phyloP scores from a whole-genome alignment of 2,329 filamentous ascomycete genomes.

The Aspergillus arachidicola region DNA sequence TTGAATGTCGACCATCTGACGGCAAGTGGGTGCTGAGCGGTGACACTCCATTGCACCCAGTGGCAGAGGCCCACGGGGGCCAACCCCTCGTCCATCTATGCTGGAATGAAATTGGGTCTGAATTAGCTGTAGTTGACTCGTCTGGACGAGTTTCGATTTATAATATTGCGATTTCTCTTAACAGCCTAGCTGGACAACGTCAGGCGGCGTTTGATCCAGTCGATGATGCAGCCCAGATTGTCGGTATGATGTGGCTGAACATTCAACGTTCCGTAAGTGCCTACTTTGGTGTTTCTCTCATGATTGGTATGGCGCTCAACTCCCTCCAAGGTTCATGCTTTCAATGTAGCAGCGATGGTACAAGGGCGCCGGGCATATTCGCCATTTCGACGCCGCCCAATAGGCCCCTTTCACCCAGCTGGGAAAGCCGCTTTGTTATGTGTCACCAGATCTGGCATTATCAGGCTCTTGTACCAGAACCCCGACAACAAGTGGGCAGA shows the following conservation, averaged over 20 bases:
- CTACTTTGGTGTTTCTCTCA: neutral
- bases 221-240: constrained; percentile 75
- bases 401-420: constrained; percentile 69
- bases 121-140: constrained; percentile 81
- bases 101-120: constrained; percentile 76
- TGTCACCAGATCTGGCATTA: constrained; percentile 71
- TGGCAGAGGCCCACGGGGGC: constrained; percentile 63
- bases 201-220: constrained; percentile 67
- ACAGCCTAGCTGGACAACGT: constrained; percentile 66
- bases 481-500: constrained; percentile 73
- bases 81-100: constrained; percentile 76
- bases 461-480: constrained; percentile 78
- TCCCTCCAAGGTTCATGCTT: constrained; percentile 41
- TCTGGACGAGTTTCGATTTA: constrained; percentile 77
- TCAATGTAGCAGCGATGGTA: constrained; percentile 64
- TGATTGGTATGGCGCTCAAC: constrained; percentile 26
- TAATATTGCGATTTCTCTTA: constrained; percentile 70
- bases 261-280: constrained; percentile 54
- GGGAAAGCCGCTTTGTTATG: constrained; percentile 74
- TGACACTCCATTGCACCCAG: constrained; percentile 64
- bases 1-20: constrained; percentile 68
- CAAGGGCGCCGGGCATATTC: constrained; percentile 70
- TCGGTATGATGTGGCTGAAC: constrained; percentile 83
- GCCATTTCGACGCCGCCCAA: constrained; percentile 64
- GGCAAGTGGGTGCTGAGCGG: constrained; percentile 77